Conservation (phyloP, 176 grass and related monocot genomes). For the Phoenix roebelenii region DNA sequence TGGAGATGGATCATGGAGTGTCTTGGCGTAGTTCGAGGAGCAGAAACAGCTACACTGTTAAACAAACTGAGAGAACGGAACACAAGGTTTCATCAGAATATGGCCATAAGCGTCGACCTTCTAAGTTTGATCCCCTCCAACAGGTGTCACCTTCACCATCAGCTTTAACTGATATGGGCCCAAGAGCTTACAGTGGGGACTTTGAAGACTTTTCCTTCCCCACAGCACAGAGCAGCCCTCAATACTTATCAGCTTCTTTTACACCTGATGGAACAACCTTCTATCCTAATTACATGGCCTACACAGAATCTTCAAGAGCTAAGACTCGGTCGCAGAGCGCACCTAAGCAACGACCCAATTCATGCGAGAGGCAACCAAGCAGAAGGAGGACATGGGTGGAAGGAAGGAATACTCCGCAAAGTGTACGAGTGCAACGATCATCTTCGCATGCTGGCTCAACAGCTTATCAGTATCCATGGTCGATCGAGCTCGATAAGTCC, state of each 20-base stretch:
- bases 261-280: not conserved
- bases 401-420: constrained; percentile 34
- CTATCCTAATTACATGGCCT: constrained; percentile 74
- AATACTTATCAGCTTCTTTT: constrained; percentile 12
- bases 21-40: not conserved
- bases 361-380: constrained; percentile 11
- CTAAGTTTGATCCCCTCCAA: not conserved
- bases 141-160: constrained; percentile 19
- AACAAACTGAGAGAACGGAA: not conserved
- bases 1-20: constrained; percentile 1
- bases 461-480: constrained; percentile 36
- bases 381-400: constrained; percentile 44
- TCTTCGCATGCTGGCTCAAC: constrained; percentile 30
- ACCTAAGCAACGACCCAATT: constrained; percentile 29
- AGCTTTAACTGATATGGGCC: constrained; percentile 20
- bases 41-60: not conserved
- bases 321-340: constrained; percentile 62
- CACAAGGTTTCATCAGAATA: not conserved
- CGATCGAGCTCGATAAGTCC: constrained; percentile 52
- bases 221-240: constrained; percentile 37
- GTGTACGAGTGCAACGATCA: constrained; percentile 28
- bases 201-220: constrained; percentile 26
- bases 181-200: constrained; percentile 11
- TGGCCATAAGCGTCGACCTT: not conserved
- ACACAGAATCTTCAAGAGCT: constrained; percentile 68